Evolutionary conservation across 768 basidiomycete genomes (phyloP).

Genomic region (Psilocybe azurescens): DNA sequence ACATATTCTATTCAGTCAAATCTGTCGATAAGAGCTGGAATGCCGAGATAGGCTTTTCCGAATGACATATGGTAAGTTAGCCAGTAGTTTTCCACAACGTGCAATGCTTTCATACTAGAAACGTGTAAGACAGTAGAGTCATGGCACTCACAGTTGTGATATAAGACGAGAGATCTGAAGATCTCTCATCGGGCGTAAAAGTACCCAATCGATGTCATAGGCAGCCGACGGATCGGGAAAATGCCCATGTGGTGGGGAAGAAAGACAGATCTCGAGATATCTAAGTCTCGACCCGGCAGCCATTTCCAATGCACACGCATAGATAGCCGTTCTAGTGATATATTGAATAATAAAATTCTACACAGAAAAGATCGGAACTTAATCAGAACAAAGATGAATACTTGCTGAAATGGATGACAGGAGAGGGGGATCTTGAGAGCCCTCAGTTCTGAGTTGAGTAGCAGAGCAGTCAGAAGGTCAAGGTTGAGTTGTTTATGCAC

Average conservation of each 20-base stretch:
- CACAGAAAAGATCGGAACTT: too few species aligned
- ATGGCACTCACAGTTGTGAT: not conserved
- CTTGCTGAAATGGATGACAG: too few species aligned
- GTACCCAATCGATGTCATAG: conserved; percentile 17
- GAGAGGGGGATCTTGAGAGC: not conserved
- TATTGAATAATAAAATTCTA: too few species aligned
- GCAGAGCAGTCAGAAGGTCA: not conserved
- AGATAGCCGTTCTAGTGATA: too few species aligned
- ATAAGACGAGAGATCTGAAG: conserved; percentile 10
- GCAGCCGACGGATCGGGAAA: conserved; percentile 7
- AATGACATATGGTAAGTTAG: not conserved
- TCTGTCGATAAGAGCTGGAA: not conserved
- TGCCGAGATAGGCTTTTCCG: conserved; percentile 12
- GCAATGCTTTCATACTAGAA: not conserved
- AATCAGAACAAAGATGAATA: too few species aligned
- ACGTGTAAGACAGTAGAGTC: not conserved
- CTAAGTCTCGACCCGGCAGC: not conserved
- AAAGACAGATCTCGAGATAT: not conserved
- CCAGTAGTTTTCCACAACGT: not conserved
- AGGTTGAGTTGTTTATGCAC: not conserved
- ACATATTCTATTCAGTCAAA: conserved; percentile 12
- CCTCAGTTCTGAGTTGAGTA: not conserved
- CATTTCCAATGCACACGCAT: not conserved
- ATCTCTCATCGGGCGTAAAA: conserved; percentile 18
- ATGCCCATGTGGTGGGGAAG: conserved; percentile 17